Base-by-base conservation (phyloP, 2,329 filamentous ascomycete genomes). In the Fusarium papillatum region DNA sequence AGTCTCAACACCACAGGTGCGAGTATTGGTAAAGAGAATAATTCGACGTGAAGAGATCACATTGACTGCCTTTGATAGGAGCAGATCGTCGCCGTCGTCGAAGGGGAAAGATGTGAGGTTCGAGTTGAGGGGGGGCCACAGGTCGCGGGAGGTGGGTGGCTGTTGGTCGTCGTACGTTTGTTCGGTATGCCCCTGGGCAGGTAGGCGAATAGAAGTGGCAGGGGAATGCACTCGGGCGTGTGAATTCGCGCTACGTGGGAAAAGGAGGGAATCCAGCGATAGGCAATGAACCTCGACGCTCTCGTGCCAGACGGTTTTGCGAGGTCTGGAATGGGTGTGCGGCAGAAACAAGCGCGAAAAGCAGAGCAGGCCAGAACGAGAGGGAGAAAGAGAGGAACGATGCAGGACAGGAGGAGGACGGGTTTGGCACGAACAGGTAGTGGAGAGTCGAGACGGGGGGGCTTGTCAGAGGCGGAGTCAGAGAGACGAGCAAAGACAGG, bases 261-360 rank as follows among this genome's bases (percentile, higher is more conserved):
- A 72, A 74, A 73, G 69, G 72, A 78, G 67, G 63, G 74, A 67
- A 71, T 65, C 70, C 70, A 76, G 74, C 72, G 72, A 75, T 71
- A 69, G 72, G 66, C 67, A 72, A 67, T 69, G 71, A 78, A 50
- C 76, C 75, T 76, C 80, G 71, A 76, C 73, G 77, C 76, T 81
- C 73, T 82, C 81, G 81, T 82, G 71, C 81, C 81, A 82, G 81
- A 82, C 81, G 80, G 73, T 78, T 60, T 74, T 80, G 79, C 75
- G 80, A 80, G 74, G 70, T 77, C 80, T 82, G 76, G 80, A 82
- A 80, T 82, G 78, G 73, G 69, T 70, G 68, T 70, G 68, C 64
- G 65, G 74, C 73, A 73, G 76, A 76, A 78, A 70, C 76, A 77
- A 75, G 72, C 71, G 72, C 71, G 66, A 74, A 72, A 67, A 69